Base-by-base conservation (phyloP, 192 early-diverging fungal genomes). In the Coemansia sp. region DNA sequence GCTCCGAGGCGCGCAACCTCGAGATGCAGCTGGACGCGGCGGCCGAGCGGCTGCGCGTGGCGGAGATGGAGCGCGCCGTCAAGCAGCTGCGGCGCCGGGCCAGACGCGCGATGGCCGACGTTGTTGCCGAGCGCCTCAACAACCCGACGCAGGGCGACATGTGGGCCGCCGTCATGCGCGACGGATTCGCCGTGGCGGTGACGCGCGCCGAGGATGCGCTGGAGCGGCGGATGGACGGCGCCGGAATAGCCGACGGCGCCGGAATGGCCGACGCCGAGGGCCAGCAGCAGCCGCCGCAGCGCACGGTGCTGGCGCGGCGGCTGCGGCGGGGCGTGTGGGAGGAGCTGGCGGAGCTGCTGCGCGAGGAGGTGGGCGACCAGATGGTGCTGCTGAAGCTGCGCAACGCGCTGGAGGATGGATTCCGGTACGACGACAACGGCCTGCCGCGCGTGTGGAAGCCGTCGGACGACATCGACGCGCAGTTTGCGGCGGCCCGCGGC, bases 381-480 rank as follows among this genome's bases (percentile, higher is more conserved):
- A 88, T 89, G 86, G 81, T 98, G 63, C 80, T 98, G 40, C 85
- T 90, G 49, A 90, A 92, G 64, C 83, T 97, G 53, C 87, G 92
- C 40, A 85, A 75, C 56, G 85, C 86, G 58, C 95, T 99, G 64
- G 95, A 98, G 81, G 89, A 90, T 63, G 86, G 89, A 63, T 99
- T 99, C 86, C 77, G 96, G 56, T 99, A 99, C 73, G 96, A 98
- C 67, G 94, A 92, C 4, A 74, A 87, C 43, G 98, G 96, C 20
- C 73, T 98, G 25, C 98, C 98, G 17, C 86, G 94, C 46, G 91
- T 99, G 39, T 99, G 98, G 98, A 90, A 88, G 61, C 92, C 95
- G 5, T 87, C 88, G 25, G 98, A 99, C 79, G 95, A 97, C 76
- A 97, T 99, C 62, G 96, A 99, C 74, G 81, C 85, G 19, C 86